A percentile compares a stretch with the other conserved stretches of the same genome.
Evolutionary conservation across 352 stramenopile species (phyloP).

Genomic region (Pythium insidiosum): DNA sequence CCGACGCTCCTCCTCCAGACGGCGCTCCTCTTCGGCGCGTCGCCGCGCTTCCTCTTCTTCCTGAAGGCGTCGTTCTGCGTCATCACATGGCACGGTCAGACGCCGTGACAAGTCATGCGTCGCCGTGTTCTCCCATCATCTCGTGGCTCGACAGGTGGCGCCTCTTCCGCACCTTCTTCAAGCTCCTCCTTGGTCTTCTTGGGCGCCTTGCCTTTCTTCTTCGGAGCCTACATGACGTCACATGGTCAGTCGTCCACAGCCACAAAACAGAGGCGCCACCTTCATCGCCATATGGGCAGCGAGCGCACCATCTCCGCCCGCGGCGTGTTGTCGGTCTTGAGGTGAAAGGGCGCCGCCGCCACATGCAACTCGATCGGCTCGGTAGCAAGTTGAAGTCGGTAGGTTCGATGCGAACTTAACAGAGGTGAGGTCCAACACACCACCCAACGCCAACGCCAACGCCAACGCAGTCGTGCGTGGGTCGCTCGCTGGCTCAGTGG

Average conservation of each 20-base stretch:
- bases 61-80: conserved; percentile 45
- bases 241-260: background rate
- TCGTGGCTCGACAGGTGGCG: background rate
- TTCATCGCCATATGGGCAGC: too few species aligned
- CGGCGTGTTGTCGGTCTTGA: background rate
- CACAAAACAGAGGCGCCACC: too few species aligned
- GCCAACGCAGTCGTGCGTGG: too few species aligned
- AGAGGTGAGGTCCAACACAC: too few species aligned
- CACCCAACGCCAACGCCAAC: too few species aligned
- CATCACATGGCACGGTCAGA: too few species aligned
- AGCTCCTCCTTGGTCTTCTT: conserved; percentile 82
- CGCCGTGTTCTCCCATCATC: background rate
- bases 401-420: too few species aligned
- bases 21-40: conserved; percentile 58
- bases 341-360: background rate
- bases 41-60: conserved; percentile 63
- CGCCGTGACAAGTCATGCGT: background rate
- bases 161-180: conserved; percentile 49
- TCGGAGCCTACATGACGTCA: conserved; percentile 30
- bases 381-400: background rate
- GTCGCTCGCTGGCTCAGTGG: too few species aligned
- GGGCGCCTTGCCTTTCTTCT: conserved; percentile 70
- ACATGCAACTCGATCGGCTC: background rate
- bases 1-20: conserved; percentile 58
- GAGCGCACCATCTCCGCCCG: background rate